phyloP scores from a whole-genome alignment of 2,329 filamentous ascomycete genomes.

The Ophiostoma montium region DNA sequence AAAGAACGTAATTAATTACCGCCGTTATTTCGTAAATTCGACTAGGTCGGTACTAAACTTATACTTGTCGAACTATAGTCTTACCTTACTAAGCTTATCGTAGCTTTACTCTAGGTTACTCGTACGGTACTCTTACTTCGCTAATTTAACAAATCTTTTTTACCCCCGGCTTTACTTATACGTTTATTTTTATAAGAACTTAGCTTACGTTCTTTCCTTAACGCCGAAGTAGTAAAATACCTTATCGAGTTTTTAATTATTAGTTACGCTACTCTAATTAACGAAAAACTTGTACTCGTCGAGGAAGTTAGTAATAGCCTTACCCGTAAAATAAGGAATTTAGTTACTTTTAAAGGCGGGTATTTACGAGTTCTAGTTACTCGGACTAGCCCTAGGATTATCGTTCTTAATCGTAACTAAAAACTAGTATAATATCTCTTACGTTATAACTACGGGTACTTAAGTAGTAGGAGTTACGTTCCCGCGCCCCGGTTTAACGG shows the following conservation, averaged over 20 bases:
- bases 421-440: too few species aligned
- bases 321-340: background rate
- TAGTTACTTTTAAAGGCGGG: background rate
- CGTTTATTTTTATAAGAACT: background rate
- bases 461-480: too few species aligned
- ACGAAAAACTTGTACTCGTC: background rate
- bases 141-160: too few species aligned
- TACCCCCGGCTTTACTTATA: background rate
- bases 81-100: too few species aligned
- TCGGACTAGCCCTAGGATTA: too few species aligned
- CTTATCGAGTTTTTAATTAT: background rate
- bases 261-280: background rate
- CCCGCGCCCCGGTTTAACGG: too few species aligned
- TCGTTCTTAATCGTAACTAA: too few species aligned
- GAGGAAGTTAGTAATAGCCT: background rate
- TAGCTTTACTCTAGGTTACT: background rate
- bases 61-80: too few species aligned
- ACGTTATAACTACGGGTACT: too few species aligned
- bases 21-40: background rate
- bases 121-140: background rate
- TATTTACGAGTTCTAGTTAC: too few species aligned
- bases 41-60: background rate
- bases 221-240: background rate
- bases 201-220: background rate
- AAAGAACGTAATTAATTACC: background rate